phyloP scores from a whole-genome alignment of 1,139 yeast species.

The Candida pseudocylindracea region DNA sequence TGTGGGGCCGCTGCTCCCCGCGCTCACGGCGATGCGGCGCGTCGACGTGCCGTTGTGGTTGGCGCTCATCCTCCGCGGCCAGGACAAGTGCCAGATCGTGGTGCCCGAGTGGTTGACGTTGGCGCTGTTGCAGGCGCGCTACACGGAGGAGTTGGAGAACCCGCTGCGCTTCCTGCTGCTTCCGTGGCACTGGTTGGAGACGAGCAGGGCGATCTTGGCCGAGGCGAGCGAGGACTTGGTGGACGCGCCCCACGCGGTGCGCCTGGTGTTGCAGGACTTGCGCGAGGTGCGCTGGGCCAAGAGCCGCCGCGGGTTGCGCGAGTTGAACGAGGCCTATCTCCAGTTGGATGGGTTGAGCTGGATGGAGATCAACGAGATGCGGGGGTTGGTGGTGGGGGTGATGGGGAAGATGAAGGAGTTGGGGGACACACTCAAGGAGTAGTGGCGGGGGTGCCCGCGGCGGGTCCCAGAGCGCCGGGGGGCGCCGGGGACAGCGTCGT shows the following conservation, averaged over 20 bases:
- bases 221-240: slow-evolving; percentile 56
- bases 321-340: slow-evolving; percentile 64
- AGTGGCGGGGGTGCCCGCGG: too few relatives aligned
- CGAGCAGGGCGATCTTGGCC: slow-evolving; percentile 43
- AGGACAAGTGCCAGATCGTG: slow-evolving; percentile 66
- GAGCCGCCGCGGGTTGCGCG: slow-evolving; percentile 55
- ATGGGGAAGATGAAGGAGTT: slow-evolving; percentile 55
- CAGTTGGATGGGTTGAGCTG: slow-evolving; percentile 66
- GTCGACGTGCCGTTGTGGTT: slow-evolving; percentile 71
- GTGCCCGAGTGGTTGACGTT: slow-evolving; percentile 76
- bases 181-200: slow-evolving; percentile 80
- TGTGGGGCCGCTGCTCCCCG: slow-evolving; percentile 36
- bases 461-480: too few relatives aligned
- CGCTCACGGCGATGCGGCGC: slow-evolving; percentile 45
- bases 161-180: slow-evolving; percentile 41
- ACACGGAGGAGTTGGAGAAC: slow-evolving; percentile 44
- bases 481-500: too few relatives aligned
- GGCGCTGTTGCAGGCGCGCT: slow-evolving; percentile 27
- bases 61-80: slow-evolving; percentile 63
- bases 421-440: slow-evolving; percentile 10
- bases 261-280: slow-evolving; percentile 60
- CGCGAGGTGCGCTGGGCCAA: slow-evolving; percentile 69
- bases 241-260: slow-evolving; percentile 39
- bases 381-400: slow-evolving; percentile 59
- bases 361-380: slow-evolving; percentile 68